Base-by-base conservation (phyloP, 257 asterid species). In the Lithospermum erythrorhizon region DNA sequence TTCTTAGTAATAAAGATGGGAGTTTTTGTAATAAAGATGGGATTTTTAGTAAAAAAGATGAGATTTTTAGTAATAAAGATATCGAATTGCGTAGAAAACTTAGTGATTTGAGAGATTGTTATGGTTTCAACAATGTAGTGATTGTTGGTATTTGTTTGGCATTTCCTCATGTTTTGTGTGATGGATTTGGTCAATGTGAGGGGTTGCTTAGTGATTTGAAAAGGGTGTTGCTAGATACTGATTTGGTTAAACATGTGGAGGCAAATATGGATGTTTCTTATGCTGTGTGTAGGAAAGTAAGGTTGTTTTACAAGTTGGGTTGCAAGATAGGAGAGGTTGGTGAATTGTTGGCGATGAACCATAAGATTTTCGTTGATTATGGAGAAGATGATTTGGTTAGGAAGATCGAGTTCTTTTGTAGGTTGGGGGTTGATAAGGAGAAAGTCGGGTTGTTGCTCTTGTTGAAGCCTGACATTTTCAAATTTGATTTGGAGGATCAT, bases 141-240 rank as follows among this genome's bases (percentile, higher is more conserved):
- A 61, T 77, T 53, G 75, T 81, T 68, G 74, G 95, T 61, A 75
- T 83, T 53, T 81, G 85, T 64, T 74, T 86, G 74, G 80, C 72
- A 61, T 83, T 81, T 55, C 88, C 89, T 47, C 48, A 37, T 32
- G 83, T 79, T 52, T 51, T 86, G 27, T 47, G 32, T 51, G 32
- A 27, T 27, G 70, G 66, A 17, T 21, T 21, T 59, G 29, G 47
- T 45, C 62, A 11, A 61, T 66, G 73, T 70, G 77, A 76, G 75
- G 77, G 73, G 29, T 63, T 83, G 70, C 61, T 83, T 62, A 18
- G 61, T 58, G 83, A 75, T 77, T 74, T 86, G 79, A 86, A 73
- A 58, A 30, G 62, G 20, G 57, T 77, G 53, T 77, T 86, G 15
- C 56, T 81, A 27, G 81, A 83, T 70, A 64, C 64, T 62, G 80